phyloP scores from a whole-genome alignment of 23 red algal species.

The Gracilaria domingensis region DNA sequence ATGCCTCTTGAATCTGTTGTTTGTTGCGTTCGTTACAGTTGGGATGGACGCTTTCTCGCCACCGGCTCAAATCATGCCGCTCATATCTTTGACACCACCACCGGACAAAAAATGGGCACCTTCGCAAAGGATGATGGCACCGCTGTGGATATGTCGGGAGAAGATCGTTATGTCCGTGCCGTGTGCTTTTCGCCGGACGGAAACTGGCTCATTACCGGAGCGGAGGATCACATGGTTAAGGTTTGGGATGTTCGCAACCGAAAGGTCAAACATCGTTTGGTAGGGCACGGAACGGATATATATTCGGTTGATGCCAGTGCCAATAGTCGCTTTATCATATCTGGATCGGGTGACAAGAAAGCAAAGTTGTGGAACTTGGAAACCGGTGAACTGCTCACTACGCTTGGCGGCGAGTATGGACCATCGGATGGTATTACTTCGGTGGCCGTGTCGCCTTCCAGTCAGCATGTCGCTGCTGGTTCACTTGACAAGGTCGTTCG shows the following conservation, averaged over 20 bases:
- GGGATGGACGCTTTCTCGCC: constrained; percentile 85
- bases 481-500: constrained; percentile 93
- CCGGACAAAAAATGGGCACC: constrained; percentile 70
- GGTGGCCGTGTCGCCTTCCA: constrained; percentile 79
- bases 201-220: constrained; percentile 84
- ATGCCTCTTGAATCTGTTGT: constrained; percentile 90
- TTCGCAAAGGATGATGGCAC: constrained; percentile 67
- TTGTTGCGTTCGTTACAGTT: constrained; percentile 94
- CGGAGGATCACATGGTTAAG: constrained; percentile 88
- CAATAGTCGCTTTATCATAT: constrained; percentile 82
- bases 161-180: constrained; percentile 83
- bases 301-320: constrained; percentile 91
- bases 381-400: constrained; percentile 73
- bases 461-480: constrained; percentile 87
- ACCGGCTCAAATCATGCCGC: constrained; percentile 83
- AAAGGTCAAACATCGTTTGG: constrained; percentile 71
- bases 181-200: constrained; percentile 94
- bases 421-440: constrained; percentile 93
- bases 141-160: background rate
- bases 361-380: constrained; percentile 90
- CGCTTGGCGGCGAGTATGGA: constrained; percentile 74
- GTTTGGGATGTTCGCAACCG: constrained; percentile 90
- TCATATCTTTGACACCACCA: constrained; percentile 85
- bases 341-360: constrained; percentile 90
- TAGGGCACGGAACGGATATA: constrained; percentile 85